A percentile compares a stretch with the other conserved stretches of the same genome.
Conservation (phyloP, 2,329 filamentous ascomycete genomes). For the Xylaria sp. region DNA sequence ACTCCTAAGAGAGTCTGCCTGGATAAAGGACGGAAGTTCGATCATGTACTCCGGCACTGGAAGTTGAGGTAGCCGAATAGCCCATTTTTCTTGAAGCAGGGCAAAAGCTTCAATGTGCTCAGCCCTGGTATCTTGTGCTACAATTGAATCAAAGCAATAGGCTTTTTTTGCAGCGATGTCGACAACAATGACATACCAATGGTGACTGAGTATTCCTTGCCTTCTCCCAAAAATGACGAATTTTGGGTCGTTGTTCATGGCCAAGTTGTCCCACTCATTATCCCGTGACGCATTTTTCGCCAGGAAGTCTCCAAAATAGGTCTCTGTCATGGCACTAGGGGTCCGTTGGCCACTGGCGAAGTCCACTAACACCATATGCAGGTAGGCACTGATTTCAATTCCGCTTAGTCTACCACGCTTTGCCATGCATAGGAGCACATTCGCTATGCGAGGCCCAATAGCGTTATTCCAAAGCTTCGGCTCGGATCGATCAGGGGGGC, state of each 20-base stretch:
- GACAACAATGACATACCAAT: constrained; percentile 12
- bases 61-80: neutral
- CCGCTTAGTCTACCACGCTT: neutral
- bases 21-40: constrained; percentile 3
- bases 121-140: neutral
- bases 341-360: neutral
- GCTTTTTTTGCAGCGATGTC: neutral
- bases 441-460: constrained; percentile 8
- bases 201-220: neutral
- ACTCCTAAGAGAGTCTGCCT: neutral
- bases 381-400: constrained; percentile 6
- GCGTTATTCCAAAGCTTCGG: neutral
- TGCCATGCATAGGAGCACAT: constrained; percentile 10
- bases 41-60: constrained; percentile 1
- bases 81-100: neutral
- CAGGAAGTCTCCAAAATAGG: constrained; percentile 3
- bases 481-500: neutral
- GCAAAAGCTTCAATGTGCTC: constrained; percentile 1
- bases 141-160: constrained; percentile 13
- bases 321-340: neutral
- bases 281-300: neutral
- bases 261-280: neutral
- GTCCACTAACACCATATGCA: constrained; percentile 6
- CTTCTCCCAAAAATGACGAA: constrained; percentile 8
- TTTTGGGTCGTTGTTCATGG: neutral